These are phyloP conservation scores for Psilocybe mexicana DNA, from an alignment of 1,284 basidiomycete species.

Conservation along the genomic window DNA sequence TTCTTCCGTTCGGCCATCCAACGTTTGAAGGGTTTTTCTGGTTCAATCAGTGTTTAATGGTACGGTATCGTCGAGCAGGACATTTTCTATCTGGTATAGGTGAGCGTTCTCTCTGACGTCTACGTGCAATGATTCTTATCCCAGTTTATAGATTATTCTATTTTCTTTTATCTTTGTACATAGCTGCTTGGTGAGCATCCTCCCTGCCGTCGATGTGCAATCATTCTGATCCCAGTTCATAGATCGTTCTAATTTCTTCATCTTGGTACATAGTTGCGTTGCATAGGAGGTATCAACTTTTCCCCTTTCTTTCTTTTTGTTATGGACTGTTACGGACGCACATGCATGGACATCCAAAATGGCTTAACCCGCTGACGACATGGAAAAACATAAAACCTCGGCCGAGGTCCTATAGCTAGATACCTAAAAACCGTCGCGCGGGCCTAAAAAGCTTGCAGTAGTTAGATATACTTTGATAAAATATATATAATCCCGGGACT, in stretches of 20 bases:
- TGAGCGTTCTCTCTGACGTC: background rate
- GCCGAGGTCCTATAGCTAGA: slow-evolving; percentile 11
- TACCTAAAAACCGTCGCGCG: slow-evolving; percentile 12
- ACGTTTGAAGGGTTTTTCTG: slow-evolving; percentile 32
- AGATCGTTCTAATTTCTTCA: background rate
- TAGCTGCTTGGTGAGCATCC: background rate
- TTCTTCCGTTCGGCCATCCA: slow-evolving; percentile 36
- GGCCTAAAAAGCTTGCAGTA: slow-evolving; percentile 11
- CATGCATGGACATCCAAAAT: background rate
- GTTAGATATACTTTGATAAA: background rate
- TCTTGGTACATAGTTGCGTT: background rate
- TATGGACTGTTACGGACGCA: background rate
- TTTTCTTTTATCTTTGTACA: background rate
- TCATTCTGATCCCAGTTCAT: background rate
- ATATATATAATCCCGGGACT: background rate
- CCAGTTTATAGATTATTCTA: background rate
- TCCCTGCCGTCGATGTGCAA: background rate
- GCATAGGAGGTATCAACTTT: background rate
- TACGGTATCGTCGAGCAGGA: background rate
- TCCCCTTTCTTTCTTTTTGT: too few relatives aligned
- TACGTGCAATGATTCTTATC: background rate
- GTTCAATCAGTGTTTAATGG: slow-evolving; percentile 21
- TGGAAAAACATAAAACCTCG: slow-evolving; percentile 10
- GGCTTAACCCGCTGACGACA: slow-evolving; percentile 13
- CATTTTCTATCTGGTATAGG: background rate